Conservation (phyloP, 75 land plant species). For the Cunninghamia lanceolata region DNA sequence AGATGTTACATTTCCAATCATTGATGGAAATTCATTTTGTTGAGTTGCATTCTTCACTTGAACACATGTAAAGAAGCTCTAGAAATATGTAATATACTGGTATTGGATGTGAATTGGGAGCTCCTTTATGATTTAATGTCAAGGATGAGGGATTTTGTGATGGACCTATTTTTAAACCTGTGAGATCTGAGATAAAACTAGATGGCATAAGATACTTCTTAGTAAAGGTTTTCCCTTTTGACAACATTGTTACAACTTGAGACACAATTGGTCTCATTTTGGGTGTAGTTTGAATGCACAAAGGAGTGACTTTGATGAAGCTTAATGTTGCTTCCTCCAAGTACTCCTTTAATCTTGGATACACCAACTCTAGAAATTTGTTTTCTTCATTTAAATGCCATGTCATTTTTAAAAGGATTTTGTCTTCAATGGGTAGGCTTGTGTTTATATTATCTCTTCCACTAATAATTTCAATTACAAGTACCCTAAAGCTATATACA, state of each 20-base stretch:
- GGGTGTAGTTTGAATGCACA: conserved; percentile 64
- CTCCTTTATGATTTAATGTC: not conserved
- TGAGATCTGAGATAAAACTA: conserved; percentile 32
- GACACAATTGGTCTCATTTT: conserved; percentile 49
- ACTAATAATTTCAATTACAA: too few relatives aligned
- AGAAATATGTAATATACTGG: too few relatives aligned
- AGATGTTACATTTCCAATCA: too few relatives aligned
- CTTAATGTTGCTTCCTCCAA: conserved; percentile 43
- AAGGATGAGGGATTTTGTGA: not conserved
- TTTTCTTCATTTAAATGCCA: conserved; percentile 61
- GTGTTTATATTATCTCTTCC: too few relatives aligned
- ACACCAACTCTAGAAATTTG: conserved; percentile 42
- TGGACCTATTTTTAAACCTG: not conserved
- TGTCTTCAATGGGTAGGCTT: too few relatives aligned
- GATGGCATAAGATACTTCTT: conserved; percentile 52
- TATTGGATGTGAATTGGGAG: not conserved
- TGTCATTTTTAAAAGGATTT: too few relatives aligned
- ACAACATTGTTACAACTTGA: conserved; percentile 64
- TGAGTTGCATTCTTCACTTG: too few relatives aligned
- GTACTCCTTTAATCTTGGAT: conserved; percentile 36
- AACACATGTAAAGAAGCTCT: too few relatives aligned
- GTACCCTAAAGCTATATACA: too few relatives aligned
- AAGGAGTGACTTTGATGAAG: conserved; percentile 48
- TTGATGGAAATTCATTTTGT: too few relatives aligned
- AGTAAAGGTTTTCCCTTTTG: conserved; percentile 30